phyloP scores from a whole-genome alignment of 2,329 filamentous ascomycete species.

The Atkinsonella hypoxylon region DNA sequence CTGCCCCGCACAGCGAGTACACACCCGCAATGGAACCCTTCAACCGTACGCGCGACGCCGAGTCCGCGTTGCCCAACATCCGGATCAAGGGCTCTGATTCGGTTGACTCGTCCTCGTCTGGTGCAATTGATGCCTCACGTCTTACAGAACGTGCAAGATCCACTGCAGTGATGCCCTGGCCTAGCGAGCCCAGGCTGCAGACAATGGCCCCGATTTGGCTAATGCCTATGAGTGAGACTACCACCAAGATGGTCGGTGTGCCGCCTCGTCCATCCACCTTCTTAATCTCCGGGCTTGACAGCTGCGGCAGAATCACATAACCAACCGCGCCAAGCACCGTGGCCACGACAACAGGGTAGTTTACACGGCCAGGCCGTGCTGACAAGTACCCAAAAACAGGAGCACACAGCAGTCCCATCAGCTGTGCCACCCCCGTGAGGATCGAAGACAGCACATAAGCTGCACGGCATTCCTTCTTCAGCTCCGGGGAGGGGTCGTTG shows the following conservation, averaged over 20 bases:
- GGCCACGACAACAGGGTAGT: conserved; percentile 62
- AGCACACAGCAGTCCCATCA: conserved; percentile 72
- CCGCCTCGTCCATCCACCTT: conserved; percentile 54
- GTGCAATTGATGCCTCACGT: conserved; percentile 17
- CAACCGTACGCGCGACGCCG: conserved; percentile 43
- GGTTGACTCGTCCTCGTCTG: conserved; percentile 27
- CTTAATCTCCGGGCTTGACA: conserved; percentile 64
- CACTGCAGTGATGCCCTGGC: conserved; percentile 58
- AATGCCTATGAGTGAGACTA: conserved; percentile 72
- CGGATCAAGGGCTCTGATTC: conserved; percentile 30
- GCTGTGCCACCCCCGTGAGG: conserved; percentile 78
- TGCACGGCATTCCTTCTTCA: conserved; percentile 73
- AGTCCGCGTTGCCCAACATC: conserved; percentile 17
- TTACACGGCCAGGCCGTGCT: conserved; percentile 52
- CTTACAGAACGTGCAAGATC: conserved; percentile 23
- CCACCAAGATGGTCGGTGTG: conserved; percentile 55
- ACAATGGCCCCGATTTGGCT: conserved; percentile 96
- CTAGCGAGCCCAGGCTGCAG: conserved; percentile 81
- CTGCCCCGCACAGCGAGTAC: conserved; percentile 83
- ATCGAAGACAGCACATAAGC: conserved; percentile 84
- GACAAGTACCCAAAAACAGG: conserved; percentile 80
- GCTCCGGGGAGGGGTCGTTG: conserved; percentile 53
- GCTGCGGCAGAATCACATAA: conserved; percentile 63
- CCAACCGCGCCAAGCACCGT: conserved; percentile 65
- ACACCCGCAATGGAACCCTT: conserved; percentile 93